Evolutionary conservation across 73 alveolate genomes (phyloP).

Genomic region (Halteria grandinella): DNA sequence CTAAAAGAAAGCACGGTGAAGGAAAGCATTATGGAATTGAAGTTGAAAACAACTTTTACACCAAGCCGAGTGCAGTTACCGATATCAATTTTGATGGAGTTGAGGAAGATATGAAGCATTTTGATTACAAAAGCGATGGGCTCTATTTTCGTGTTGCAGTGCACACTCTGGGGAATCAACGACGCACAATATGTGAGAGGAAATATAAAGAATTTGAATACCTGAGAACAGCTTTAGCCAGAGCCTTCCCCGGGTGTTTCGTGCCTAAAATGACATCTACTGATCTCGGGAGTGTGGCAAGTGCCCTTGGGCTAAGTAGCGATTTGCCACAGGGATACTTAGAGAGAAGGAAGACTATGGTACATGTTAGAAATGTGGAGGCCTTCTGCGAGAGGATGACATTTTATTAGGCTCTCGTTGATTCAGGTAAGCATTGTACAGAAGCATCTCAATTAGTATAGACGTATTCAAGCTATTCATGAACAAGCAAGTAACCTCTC

Average conservation of each 20-base stretch:
- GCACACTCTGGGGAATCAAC: too few species aligned
- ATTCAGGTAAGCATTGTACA: background rate
- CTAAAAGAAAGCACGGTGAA: too few species aligned
- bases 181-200: conserved; percentile 17
- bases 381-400: conserved; percentile 2
- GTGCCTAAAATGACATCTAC: background rate
- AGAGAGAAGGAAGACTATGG: background rate
- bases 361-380: background rate
- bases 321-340: background rate
- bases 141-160: too few species aligned
- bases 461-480: conserved; percentile 7
- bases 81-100: too few species aligned
- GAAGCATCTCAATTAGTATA: background rate
- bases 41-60: too few species aligned
- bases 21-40: too few species aligned
- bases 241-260: conserved; percentile 41
- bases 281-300: too few species aligned
- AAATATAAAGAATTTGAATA: conserved; percentile 12
- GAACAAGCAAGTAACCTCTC: background rate
- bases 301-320: too few species aligned
- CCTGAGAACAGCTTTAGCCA: conserved; percentile 8
- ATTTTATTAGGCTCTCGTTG: conserved; percentile 9
- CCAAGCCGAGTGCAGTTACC: too few species aligned
- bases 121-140: too few species aligned
- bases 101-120: too few species aligned